Evolutionary conservation across 169 alveolate species (phyloP).

Genomic region (Plasmodium reichenowi): DNA sequence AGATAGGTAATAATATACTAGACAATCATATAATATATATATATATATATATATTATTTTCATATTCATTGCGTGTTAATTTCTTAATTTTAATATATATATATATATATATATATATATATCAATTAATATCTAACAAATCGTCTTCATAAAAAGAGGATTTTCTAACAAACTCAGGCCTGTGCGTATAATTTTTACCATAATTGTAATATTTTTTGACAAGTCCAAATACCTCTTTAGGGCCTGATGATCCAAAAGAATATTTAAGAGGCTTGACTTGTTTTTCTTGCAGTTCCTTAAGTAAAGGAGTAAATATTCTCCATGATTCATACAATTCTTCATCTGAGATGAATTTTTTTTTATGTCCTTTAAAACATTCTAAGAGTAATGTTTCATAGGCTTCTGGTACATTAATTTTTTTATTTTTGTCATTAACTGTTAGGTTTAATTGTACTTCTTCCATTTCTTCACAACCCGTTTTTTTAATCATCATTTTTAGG

Average conservation of each 20-base stretch:
- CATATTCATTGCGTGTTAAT: no score
- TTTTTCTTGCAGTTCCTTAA: constrained; percentile 78
- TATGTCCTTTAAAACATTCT: constrained; percentile 79
- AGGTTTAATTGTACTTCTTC: constrained; percentile 81
- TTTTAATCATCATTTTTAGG: constrained; percentile 80
- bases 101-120: no score
- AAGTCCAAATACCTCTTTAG: constrained; percentile 77
- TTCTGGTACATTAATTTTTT: constrained; percentile 79
- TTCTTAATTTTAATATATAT: no score
- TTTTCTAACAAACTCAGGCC: constrained; percentile 56
- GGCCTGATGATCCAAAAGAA: constrained; percentile 84
- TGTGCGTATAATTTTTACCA: constrained; percentile 73
- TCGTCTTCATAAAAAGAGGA: constrained; percentile 63
- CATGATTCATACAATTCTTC: constrained; percentile 84
- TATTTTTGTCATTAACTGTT: constrained; percentile 76
- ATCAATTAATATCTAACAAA: constrained; percentile 35
- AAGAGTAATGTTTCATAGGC: constrained; percentile 83
- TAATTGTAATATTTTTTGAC: constrained; percentile 75
- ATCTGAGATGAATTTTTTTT: constrained; percentile 79
- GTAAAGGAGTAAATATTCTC: constrained; percentile 85
- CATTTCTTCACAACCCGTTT: constrained; percentile 81
- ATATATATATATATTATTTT: no score
- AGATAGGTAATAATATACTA: no score
- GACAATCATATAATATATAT: no score
- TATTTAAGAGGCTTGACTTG: constrained; percentile 80